These are phyloP conservation scores for Oryza glumipatula DNA, from an alignment of 176 grass and related monocot genomes.

Conservation along the genomic window DNA sequence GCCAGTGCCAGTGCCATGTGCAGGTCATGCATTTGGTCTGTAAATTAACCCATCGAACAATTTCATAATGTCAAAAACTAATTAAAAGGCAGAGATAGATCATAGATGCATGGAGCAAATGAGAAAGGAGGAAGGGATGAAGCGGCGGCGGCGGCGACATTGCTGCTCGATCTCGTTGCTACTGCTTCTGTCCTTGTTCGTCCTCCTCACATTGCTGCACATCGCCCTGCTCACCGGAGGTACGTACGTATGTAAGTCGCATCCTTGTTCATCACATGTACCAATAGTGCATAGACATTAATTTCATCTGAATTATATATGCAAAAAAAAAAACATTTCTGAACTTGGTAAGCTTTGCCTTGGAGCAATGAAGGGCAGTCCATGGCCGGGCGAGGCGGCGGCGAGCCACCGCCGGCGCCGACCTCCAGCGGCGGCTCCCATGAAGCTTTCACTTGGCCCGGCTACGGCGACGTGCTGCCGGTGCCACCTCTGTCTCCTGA, in stretches of 20 bases:
- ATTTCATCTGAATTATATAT: too few relatives aligned
- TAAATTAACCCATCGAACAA: not conserved
- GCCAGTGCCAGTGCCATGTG: not conserved
- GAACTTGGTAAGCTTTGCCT: too few relatives aligned
- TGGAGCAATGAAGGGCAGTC: not conserved
- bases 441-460: not conserved
- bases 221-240: conserved; percentile 11
- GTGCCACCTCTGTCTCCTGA: not conserved
- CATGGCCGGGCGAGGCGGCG: not conserved
- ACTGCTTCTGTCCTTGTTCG: not conserved
- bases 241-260: not conserved
- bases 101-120: too few relatives aligned
- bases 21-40: not conserved
- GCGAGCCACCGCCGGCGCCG: not conserved
- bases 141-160: not conserved
- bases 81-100: too few relatives aligned
- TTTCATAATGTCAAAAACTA: too few relatives aligned
- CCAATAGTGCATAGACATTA: not conserved
- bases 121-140: not conserved
- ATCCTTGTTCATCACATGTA: not conserved
- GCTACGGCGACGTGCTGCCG: not conserved
- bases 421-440: not conserved
- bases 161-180: not conserved
- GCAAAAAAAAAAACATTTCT: not conserved
- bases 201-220: not conserved